phyloP scores from a whole-genome alignment of 169 alveolate genomes.

The Plasmodium coatneyi region DNA sequence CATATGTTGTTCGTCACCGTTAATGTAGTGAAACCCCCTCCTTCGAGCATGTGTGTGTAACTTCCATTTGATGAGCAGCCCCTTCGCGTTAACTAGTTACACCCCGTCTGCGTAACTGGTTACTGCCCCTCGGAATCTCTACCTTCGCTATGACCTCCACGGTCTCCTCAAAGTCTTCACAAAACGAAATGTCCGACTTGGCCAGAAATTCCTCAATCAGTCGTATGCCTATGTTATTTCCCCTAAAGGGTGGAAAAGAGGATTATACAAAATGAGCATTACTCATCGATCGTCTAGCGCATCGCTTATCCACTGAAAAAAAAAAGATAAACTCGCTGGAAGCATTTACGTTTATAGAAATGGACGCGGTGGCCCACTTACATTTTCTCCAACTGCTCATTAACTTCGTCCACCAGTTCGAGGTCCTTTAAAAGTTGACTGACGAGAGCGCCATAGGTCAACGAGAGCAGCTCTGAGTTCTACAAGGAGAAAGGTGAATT shows the following conservation, averaged over 20 bases:
- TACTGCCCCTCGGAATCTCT: not conserved
- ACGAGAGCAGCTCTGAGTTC: conserved; percentile 91
- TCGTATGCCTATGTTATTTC: conserved; percentile 81
- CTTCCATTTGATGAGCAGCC: not conserved
- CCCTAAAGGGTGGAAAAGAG: conserved; percentile 71
- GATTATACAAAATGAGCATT: not conserved
- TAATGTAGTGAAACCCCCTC: not conserved
- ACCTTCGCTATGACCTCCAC: conserved; percentile 88
- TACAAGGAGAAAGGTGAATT: conserved; percentile 10
- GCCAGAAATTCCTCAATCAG: conserved; percentile 84
- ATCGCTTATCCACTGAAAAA: not conserved
- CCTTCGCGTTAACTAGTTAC: no score
- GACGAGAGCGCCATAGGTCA: conserved; percentile 93
- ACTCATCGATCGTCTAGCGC: not conserved
- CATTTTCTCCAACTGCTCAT: conserved; percentile 87
- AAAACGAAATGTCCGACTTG: conserved; percentile 82
- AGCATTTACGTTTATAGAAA: not conserved
- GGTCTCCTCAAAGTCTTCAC: conserved; percentile 82
- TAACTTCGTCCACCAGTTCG: conserved; percentile 93
- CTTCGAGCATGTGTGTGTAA: not conserved
- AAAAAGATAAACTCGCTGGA: not conserved
- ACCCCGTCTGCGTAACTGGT: not conserved
- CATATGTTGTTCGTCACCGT: not conserved
- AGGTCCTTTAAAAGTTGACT: conserved; percentile 91
- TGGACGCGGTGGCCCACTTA: conserved; percentile 3